Evolutionary conservation across 108 stramenopile species (phyloP), one percentile per base, ranked within the genome.

Genomic region (Cafeteria roenbergensis): DNA sequence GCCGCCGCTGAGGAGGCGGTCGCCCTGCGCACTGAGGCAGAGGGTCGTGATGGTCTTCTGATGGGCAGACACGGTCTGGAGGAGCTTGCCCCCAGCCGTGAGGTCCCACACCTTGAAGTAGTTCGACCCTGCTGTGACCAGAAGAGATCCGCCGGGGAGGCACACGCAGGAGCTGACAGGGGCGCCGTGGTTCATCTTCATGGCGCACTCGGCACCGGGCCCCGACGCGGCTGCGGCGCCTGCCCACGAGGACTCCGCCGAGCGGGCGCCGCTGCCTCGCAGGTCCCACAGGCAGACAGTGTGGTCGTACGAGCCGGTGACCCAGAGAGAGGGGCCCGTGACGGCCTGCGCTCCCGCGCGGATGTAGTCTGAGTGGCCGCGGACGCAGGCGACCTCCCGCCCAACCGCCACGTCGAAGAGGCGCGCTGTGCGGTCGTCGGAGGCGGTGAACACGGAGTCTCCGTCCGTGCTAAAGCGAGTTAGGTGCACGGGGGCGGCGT

Each of bases 261-360:
- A 29, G 31, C 28, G 24, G 17, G 65, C 55, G 1, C 1, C 21
- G 1, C 53, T 28, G 21, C 28, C 56, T 17, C 71, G 55, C 60
- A 42, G 31, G 42, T 72, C 75, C 75, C 71, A 72, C 21, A 75
- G 42, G 21, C 30, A 33, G 6, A 70, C 70, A 8, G 62, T 64
- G 63, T 75, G 74, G 55, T 75, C 74, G 57, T 67, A 75, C 25
- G 55, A 38, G 8, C 73, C 67, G 4, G 66, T 71, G 34, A 51
- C 74, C 48, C 64, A 75, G 1, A 71, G 51, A 34, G 64, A 51
- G 38, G 22, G 22, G 0, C 62, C 35, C 20, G 61, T 57, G 55
- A 21, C 32, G 28, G 55, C 3, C 0, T 2, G 26, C 12, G 27
- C 21, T n/a, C 61, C 24, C 22, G 29, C 20, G 32, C 68, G 66